Evolutionary conservation across 306 rosid genomes (phyloP).

Genomic region (Geum urbanum): DNA sequence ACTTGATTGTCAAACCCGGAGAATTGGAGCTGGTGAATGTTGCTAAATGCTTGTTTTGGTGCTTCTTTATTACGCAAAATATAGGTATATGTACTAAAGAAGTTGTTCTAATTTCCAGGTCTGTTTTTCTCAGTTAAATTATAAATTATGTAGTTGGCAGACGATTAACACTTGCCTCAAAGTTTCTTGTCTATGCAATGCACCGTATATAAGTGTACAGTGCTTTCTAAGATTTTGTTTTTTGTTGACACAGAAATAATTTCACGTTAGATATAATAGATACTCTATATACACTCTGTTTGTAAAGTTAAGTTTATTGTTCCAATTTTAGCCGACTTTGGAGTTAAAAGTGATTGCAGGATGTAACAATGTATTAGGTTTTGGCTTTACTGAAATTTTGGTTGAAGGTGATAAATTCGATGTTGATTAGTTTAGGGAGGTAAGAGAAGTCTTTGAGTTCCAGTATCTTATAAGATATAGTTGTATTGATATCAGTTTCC

Average conservation of each 20-base stretch:
- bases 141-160: not conserved
- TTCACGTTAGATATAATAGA: not conserved
- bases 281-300: not conserved
- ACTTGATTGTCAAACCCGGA: not conserved
- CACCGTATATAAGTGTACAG: too few species aligned
- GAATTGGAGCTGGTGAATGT: not conserved
- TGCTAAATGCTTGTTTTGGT: not conserved
- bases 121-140: not conserved
- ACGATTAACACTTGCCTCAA: not conserved
- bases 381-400: not conserved
- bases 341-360: not conserved
- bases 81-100: not conserved
- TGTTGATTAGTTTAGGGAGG: not conserved
- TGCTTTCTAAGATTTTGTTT: not conserved
- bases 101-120: not conserved
- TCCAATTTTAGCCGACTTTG: not conserved
- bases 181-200: not conserved
- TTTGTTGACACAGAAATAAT: not conserved
- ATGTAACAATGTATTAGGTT: not conserved
- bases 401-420: not conserved
- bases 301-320: not conserved
- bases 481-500: not conserved
- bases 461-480: not conserved
- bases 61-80: constrained; percentile 1
- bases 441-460: not conserved